Evolutionary conservation across 805 yeast genomes (phyloP), one percentile per base, ranked within the genome.

Genomic region (Candida michaelii): DNA sequence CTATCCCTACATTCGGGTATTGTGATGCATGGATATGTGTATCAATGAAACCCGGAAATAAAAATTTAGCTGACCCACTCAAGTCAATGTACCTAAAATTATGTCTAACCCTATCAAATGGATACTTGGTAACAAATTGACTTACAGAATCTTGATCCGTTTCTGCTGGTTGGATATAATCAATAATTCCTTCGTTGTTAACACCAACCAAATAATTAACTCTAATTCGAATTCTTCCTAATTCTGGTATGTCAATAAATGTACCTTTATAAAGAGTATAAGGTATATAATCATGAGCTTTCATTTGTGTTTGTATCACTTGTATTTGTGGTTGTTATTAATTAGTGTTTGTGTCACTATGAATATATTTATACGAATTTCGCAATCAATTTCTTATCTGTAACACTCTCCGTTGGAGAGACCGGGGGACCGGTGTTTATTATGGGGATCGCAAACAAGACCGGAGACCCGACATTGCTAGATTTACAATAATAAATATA

Each of bases 231-330:
- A 89, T 54, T 15, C 65, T 56, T 1, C 80, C 82, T 13, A 85
- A 57, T 1, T 39, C 47, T 1, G 93, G 89, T 0, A 91, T 81
- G 58, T 88, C 93, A 9, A 83, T 75, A 45, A 86, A 73, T 1
- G 89, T 82, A 4, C 95, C 96, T 49, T 71, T 73, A 60, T 76
- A 83, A 3, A 82, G 66, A 0, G 77, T 72, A 52, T 67, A 68
- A 10, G 50, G 53, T 9, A 55, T 54, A 4, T 42, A 25, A 8
- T 35, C 40, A 3, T 34, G 30, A 4, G 60, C 59, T 33, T 49
- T 54, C 27, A 37, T 42, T 9, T 21, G 23, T 21, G 23, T n/a
- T n/a, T n/a, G n/a, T n/a, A n/a, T n/a, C n/a, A n/a, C n/a, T n/a
- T n/a, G n/a, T n/a, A n/a, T n/a, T n/a, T n/a, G n/a, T n/a, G n/a